Percentiles rank a stretch among this genome's conserved stretches.
Evolutionary conservation across 2,329 filamentous ascomycete genomes (phyloP).

Genomic region (Curvularia spicifera): DNA sequence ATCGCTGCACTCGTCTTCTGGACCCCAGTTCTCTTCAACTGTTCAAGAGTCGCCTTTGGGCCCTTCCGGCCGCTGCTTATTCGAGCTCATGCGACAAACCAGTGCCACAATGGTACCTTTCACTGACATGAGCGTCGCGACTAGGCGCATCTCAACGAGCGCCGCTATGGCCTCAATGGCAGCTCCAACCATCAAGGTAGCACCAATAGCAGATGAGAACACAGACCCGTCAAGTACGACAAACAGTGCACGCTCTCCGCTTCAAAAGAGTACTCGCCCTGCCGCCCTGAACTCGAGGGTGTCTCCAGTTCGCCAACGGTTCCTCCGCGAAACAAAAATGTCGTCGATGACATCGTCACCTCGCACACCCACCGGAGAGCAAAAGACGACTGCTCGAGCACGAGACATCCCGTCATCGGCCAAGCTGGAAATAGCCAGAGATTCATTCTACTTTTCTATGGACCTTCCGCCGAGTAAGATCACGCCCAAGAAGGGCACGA

Average conservation of each 20-base stretch:
- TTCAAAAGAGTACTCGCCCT: constrained; percentile 8
- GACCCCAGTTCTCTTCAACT: background rate
- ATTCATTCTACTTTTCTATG: constrained; percentile 31
- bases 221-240: constrained; percentile 13
- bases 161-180: constrained; percentile 10
- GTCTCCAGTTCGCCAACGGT: constrained; percentile 24
- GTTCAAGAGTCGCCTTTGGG: background rate
- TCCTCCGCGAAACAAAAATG: constrained; percentile 27
- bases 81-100: background rate
- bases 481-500: constrained; percentile 15
- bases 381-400: constrained; percentile 4
- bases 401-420: constrained; percentile 10
- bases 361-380: constrained; percentile 18
- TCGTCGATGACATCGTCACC: constrained; percentile 26
- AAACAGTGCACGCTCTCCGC: constrained; percentile 10
- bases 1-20: constrained; percentile 9
- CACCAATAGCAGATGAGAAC: constrained; percentile 13
- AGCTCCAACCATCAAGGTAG: constrained; percentile 8
- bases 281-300: background rate
- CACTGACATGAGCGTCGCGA: constrained; percentile 6
- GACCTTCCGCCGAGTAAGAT: constrained; percentile 28
- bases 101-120: constrained; percentile 22
- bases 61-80: constrained; percentile 1
- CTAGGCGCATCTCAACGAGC: constrained; percentile 1
- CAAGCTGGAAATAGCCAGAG: constrained; percentile 26